Base-by-base conservation (phyloP, 2,329 filamentous ascomycete species). In the Cercospora sp. region DNA sequence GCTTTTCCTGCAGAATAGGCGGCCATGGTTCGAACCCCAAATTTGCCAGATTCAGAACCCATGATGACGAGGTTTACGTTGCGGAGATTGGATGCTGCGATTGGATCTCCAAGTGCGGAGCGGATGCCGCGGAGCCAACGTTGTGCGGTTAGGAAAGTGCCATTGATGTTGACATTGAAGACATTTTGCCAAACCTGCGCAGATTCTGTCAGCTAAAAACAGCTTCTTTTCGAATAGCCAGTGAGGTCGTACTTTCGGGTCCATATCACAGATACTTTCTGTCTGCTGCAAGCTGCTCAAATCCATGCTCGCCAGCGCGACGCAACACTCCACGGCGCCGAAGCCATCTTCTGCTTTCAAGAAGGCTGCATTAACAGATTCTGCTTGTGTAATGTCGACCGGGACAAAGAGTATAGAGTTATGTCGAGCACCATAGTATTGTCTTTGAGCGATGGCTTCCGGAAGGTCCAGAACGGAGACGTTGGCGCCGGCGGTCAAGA, bases 1-100 rank as follows among this genome's bases (percentile, higher is more conserved):
- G 79, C 79, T 69, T 85, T 84, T 6, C 75, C 79, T 39, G 81
- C 74, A 7, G 81, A 80, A 66, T 84, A 84, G 26, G 83, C 82
- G 5, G 80, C 77, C 71, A 81, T 81, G 0, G 70, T 75, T n/a
- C 79, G 68, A 48, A 82, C 81, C 6, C 81, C 83, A 70, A 83
- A 83, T 59, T 77, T 74, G 1, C 82, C 82, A 59, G 80, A 80
- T 72, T 84, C 82, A 63, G 78, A 81, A 10, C 82, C 82, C 63
- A 84, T 80, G 36, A 84, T 78, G 23, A 84, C 76, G 45, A 83
- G 72, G 30, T 77, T 76, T 12, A 81, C 77, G 71, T 84, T 83
- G 30, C 59, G 55, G 16, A 72, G 55, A 16, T 67, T 61, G 3
- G 62, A 45, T 0, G 62, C 62, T 20, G 62, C 51, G 18, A 59